Conservation (phyloP, 169 alveolate species). For the Perkinsus olseni region DNA sequence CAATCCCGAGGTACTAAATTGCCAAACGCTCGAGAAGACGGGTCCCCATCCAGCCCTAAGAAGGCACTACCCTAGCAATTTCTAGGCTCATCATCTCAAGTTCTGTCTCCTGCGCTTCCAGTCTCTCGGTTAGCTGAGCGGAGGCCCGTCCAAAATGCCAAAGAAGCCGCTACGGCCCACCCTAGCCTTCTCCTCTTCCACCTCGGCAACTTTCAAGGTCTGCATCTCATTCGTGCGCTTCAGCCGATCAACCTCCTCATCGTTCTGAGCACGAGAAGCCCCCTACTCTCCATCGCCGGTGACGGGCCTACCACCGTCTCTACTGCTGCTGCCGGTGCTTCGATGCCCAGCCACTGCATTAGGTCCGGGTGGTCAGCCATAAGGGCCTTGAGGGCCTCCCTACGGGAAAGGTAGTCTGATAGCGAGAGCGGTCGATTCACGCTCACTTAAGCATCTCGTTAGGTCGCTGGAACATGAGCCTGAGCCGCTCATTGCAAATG, state of each 20-base stretch:
- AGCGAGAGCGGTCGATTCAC: neutral
- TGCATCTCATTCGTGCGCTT: neutral
- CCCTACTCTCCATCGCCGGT: too few relatives aligned
- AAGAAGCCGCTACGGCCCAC: neutral
- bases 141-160: neutral
- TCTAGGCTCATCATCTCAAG: neutral
- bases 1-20: too few relatives aligned
- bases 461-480: neutral
- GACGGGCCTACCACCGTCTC: too few relatives aligned
- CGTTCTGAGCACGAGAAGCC: neutral
- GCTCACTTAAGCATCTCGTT: neutral
- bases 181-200: neutral
- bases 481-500: neutral
- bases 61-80: neutral
- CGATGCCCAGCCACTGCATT: neutral
- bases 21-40: too few relatives aligned
- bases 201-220: neutral
- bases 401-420: neutral
- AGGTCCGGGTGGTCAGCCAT: neutral
- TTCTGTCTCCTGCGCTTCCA: neutral
- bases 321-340: too few relatives aligned
- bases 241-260: neutral
- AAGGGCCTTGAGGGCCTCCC: neutral
- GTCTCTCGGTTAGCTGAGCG: neutral
- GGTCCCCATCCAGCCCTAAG: neutral